Conservation (phyloP, 768 basidiomycete genomes). For the Paxillus ammoniavirescens region DNA sequence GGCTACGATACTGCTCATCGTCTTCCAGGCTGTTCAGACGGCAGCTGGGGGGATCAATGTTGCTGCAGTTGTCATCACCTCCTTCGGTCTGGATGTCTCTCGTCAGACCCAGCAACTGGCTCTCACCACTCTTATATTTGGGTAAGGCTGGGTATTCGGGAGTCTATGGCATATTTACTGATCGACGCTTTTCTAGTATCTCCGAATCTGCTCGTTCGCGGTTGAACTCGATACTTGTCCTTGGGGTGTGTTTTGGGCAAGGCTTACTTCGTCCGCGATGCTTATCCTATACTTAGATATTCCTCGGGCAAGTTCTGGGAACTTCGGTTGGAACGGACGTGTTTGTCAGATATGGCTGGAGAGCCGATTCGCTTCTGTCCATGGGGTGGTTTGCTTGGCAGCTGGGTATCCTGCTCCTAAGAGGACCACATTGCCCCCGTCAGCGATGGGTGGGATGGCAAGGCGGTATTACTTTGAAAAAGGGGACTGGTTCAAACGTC, state of each 20-base stretch:
- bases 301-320: slow-evolving; percentile 79
- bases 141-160: slow-evolving; percentile 18
- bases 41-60: slow-evolving; percentile 67
- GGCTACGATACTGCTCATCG: slow-evolving; percentile 42
- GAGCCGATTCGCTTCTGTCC: slow-evolving; percentile 53
- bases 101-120: slow-evolving; percentile 69
- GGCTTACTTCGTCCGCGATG: not conserved
- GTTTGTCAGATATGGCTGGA: slow-evolving; percentile 68
- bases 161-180: slow-evolving; percentile 8
- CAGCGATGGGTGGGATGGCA: slow-evolving; percentile 53
- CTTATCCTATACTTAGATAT: slow-evolving; percentile 35
- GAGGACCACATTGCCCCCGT: slow-evolving; percentile 54
- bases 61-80: slow-evolving; percentile 62
- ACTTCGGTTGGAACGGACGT: slow-evolving; percentile 70
- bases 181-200: slow-evolving; percentile 15
- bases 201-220: slow-evolving; percentile 55
- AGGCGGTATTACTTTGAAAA: not conserved
- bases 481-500: not conserved
- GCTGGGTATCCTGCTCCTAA: slow-evolving; percentile 52
- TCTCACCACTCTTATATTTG: slow-evolving; percentile 55
- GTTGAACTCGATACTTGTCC: slow-evolving; percentile 68
- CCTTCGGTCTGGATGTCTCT: slow-evolving; percentile 67
- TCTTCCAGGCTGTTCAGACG: slow-evolving; percentile 58
- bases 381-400: slow-evolving; percentile 58
- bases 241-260: slow-evolving; percentile 45